Evolutionary conservation across 306 rosid genomes (phyloP).

Genomic region (Sophora flavescens): DNA sequence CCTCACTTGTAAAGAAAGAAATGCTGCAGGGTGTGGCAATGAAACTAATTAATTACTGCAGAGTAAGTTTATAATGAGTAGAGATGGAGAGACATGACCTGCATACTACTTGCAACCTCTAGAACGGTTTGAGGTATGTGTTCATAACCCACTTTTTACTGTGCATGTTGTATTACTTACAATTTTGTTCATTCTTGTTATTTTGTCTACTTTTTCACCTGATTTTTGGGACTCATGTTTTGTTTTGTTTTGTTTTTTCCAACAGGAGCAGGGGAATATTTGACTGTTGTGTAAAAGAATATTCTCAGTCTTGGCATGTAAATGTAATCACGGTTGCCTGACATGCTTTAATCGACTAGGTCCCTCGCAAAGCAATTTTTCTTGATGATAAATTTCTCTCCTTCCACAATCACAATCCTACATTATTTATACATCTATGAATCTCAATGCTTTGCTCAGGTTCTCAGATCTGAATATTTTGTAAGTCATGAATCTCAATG

Average conservation of each 20-base stretch:
- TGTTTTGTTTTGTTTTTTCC: neutral
- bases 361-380: too few relatives aligned
- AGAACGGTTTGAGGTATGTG: conserved; percentile 29
- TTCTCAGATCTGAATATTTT: neutral
- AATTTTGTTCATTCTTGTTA: neutral
- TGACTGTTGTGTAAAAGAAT: conserved; percentile 2
- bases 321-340: neutral
- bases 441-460: too few relatives aligned
- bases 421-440: too few relatives aligned
- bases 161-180: neutral
- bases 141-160: neutral
- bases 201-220: neutral
- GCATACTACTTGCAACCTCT: neutral
- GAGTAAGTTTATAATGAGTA: neutral
- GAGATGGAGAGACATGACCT: conserved; percentile 22
- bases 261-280: conserved; percentile 1
- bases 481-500: conserved; percentile 5
- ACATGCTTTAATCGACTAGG: too few relatives aligned
- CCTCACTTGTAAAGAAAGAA: conserved; percentile 35
- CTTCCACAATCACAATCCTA: too few relatives aligned
- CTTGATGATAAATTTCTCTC: too few relatives aligned
- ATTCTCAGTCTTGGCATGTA: neutral
- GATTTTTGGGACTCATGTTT: neutral
- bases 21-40: conserved; percentile 17
- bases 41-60: neutral